Conservation (phyloP, 768 basidiomycete species). For the Amanita phalloides region DNA sequence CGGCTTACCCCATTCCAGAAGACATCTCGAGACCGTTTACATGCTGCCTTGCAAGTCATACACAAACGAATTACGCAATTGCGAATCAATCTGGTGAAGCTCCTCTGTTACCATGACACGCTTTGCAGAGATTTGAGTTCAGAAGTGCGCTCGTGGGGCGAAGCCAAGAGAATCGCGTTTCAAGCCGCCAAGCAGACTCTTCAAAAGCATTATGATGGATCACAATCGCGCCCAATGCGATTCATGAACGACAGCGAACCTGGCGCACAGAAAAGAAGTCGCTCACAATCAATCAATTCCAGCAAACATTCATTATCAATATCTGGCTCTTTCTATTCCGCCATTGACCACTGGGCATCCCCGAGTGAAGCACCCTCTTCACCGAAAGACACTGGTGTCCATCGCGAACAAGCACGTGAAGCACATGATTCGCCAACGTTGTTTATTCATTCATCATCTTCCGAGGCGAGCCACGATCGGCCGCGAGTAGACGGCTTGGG, state of each 20-base stretch:
- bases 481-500: neutral
- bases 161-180: slow-evolving; percentile 60
- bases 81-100: slow-evolving; percentile 63
- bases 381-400: neutral
- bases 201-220: slow-evolving; percentile 28
- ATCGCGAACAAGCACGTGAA: neutral
- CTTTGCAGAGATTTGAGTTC: slow-evolving; percentile 65
- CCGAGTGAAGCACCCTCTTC: slow-evolving; percentile 25
- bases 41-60: slow-evolving; percentile 44
- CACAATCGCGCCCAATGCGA: slow-evolving; percentile 24
- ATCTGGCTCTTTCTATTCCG: slow-evolving; percentile 59
- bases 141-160: slow-evolving; percentile 56
- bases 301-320: slow-evolving; percentile 33
- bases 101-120: slow-evolving; percentile 67
- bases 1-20: slow-evolving; percentile 83
- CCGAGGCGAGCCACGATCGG: slow-evolving; percentile 6
- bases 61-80: slow-evolving; percentile 55
- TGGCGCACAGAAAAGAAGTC: slow-evolving; percentile 11
- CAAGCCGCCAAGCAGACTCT: slow-evolving; percentile 62
- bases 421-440: neutral
- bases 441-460: neutral
- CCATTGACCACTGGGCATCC: slow-evolving; percentile 43
- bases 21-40: slow-evolving; percentile 70
- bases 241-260: slow-evolving; percentile 8
- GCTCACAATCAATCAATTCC: slow-evolving; percentile 17